Evolutionary conservation across 495 filamentous ascomycete genomes (phyloP).

Genomic region (Xylaria sp.): DNA sequence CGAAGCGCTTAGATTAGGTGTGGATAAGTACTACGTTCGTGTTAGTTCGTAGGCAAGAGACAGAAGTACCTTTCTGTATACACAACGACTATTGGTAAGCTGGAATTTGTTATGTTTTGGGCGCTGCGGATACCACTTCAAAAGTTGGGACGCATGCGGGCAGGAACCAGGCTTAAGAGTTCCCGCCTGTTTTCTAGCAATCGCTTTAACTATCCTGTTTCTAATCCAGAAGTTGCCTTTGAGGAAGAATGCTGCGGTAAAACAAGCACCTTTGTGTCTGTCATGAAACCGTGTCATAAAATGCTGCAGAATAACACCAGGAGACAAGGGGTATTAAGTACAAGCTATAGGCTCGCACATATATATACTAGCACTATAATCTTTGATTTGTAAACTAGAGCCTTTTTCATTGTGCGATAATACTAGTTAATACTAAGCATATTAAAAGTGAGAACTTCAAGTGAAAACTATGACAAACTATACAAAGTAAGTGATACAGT

Average conservation of each 20-base stretch:
- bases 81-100: background rate
- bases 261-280: background rate
- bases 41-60: background rate
- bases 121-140: background rate
- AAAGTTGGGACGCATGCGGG: background rate
- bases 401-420: too few relatives aligned
- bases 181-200: background rate
- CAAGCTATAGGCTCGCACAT: too few relatives aligned
- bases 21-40: background rate
- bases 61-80: background rate
- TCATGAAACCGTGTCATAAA: too few relatives aligned
- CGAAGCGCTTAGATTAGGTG: background rate
- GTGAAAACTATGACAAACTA: too few relatives aligned
- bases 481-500: too few relatives aligned
- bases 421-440: too few relatives aligned
- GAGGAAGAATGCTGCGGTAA: background rate
- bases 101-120: background rate
- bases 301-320: too few relatives aligned
- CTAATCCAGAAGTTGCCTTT: background rate
- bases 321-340: too few relatives aligned
- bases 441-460: too few relatives aligned
- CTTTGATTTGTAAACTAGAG: too few relatives aligned
- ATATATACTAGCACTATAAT: too few relatives aligned
- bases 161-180: background rate
- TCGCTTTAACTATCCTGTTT: background rate